Conservation (phyloP, 1,139 yeast genomes). For the Saccharomyces hybrid region DNA sequence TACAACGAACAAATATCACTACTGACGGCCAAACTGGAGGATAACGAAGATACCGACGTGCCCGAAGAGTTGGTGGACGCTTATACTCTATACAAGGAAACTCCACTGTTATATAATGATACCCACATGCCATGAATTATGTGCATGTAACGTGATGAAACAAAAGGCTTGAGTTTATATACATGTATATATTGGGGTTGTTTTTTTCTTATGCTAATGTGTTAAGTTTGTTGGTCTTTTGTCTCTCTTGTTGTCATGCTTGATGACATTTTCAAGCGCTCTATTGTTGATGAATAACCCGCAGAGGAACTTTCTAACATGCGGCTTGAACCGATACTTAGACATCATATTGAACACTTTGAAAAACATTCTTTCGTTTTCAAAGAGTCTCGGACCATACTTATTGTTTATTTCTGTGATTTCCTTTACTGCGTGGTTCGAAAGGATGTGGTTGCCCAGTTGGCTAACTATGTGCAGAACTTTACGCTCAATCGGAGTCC, state of each 20-base stretch:
- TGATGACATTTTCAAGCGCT: constrained; percentile 48
- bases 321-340: constrained; percentile 56
- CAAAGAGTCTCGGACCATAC: constrained; percentile 47
- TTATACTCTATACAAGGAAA: constrained; percentile 23
- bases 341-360: constrained; percentile 59
- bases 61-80: constrained; percentile 26
- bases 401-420: constrained; percentile 49
- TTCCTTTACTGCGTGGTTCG: constrained; percentile 59
- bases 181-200: neutral
- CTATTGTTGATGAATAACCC: constrained; percentile 56
- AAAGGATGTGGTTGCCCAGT: constrained; percentile 53
- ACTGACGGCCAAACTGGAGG: constrained; percentile 9
- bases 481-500: constrained; percentile 28
- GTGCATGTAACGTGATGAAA: neutral
- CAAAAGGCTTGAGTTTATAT: neutral
- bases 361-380: constrained; percentile 48
- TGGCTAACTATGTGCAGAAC: constrained; percentile 54
- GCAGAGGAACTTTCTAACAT: constrained; percentile 58
- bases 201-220: neutral
- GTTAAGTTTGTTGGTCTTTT: neutral
- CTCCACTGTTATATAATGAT: constrained; percentile 28
- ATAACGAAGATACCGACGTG: constrained; percentile 14
- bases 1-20: constrained; percentile 22
- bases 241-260: constrained; percentile 34
- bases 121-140: neutral